phyloP scores from a whole-genome alignment of 75 land plant species.

The Picea sitchensis region DNA sequence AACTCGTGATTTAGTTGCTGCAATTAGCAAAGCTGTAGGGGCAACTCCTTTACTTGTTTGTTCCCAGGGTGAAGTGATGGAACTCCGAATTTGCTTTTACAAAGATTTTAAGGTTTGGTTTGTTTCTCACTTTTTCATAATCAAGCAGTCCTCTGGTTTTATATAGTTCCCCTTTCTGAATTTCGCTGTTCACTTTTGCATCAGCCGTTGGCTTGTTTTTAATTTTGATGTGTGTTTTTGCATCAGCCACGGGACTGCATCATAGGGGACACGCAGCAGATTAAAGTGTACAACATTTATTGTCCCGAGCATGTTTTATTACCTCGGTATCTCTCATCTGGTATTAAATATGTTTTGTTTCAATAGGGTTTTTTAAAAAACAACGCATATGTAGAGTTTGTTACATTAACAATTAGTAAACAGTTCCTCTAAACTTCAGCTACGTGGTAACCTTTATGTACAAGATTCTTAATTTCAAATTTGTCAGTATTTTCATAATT shows the following conservation, averaged over 20 bases:
- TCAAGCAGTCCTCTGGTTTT: not conserved
- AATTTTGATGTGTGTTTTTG: constrained; percentile 1
- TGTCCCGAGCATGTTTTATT: constrained; percentile 3
- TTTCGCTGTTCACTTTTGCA: not conserved
- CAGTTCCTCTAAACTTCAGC: not conserved
- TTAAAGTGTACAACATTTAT: not conserved
- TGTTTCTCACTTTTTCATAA: not conserved
- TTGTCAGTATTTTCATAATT: not conserved
- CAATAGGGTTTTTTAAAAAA: not conserved
- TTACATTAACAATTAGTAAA: not conserved
- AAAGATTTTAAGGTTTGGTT: constrained; percentile 61
- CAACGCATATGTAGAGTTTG: not conserved
- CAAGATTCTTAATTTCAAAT: not conserved
- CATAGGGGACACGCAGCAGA: not conserved
- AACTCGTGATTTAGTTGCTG: constrained; percentile 41
- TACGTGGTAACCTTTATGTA: not conserved
- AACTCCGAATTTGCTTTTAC: constrained; percentile 62
- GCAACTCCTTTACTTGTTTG: constrained; percentile 51
- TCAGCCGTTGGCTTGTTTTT: not conserved
- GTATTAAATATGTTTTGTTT: not conserved
- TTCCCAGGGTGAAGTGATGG: constrained; percentile 44
- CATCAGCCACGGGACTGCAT: constrained; percentile 8
- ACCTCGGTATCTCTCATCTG: constrained; percentile 1
- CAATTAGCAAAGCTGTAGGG: constrained; percentile 59
- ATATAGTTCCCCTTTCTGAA: not conserved